These are phyloP conservation scores for Rhynchosporium agropyri DNA, from an alignment of 2,329 filamentous ascomycete species.

Conservation along the genomic window DNA sequence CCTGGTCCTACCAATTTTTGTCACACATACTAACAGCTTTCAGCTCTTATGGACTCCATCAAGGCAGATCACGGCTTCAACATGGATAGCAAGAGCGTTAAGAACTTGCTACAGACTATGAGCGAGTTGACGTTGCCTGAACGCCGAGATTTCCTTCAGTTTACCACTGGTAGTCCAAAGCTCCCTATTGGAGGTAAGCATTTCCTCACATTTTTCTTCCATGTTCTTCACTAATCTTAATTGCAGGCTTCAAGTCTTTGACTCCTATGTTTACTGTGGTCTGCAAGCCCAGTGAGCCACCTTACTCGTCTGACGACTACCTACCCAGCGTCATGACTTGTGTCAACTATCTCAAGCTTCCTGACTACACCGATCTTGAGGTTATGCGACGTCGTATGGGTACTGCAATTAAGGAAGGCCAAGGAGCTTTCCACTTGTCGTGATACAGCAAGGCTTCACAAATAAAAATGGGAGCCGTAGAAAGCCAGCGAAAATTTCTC, in stretches of 20 bases:
- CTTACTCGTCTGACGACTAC: slow-evolving; percentile 93
- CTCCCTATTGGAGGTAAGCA: slow-evolving; percentile 91
- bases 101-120: slow-evolving; percentile 92
- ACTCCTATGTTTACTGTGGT: slow-evolving; percentile 99
- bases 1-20: not conserved
- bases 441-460: slow-evolving; percentile 47
- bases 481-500: slow-evolving; percentile 8
- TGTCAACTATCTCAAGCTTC: slow-evolving; percentile 97
- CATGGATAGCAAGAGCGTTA: slow-evolving; percentile 95
- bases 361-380: slow-evolving; percentile 83
- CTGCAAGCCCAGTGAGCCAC: slow-evolving; percentile 96
- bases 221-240: slow-evolving; percentile 41
- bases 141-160: slow-evolving; percentile 93
- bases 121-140: slow-evolving; percentile 76
- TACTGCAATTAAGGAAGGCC: slow-evolving; percentile 89
- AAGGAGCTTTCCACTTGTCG: slow-evolving; percentile 96
- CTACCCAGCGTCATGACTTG: slow-evolving; percentile 99
- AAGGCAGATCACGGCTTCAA: slow-evolving; percentile 99
- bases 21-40: slow-evolving; percentile 24
- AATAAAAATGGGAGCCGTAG: not conserved
- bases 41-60: slow-evolving; percentile 94
- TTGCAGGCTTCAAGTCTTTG: slow-evolving; percentile 86
- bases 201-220: not conserved
- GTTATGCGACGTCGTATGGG: slow-evolving; percentile 77
- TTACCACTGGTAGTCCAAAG: slow-evolving; percentile 96